Conservation (phyloP, 768 basidiomycete genomes). For the Boletus vinaceobasis region DNA sequence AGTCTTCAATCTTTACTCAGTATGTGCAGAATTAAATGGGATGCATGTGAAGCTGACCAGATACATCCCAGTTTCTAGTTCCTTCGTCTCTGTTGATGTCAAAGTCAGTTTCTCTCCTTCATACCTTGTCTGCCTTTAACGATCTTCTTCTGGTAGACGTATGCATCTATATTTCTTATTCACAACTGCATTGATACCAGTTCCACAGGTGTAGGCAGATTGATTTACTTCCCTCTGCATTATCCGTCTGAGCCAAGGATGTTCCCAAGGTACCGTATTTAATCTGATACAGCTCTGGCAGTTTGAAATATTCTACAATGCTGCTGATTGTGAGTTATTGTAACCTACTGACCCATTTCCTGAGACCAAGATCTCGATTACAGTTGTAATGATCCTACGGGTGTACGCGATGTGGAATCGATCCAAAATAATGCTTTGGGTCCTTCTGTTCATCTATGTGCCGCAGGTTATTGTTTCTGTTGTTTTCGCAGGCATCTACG, state of each 20-base stretch:
- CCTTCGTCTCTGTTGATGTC: no score
- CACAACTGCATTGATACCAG: no score
- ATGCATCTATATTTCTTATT: no score
- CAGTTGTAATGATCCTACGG: not conserved
- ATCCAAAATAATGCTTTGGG: no score
- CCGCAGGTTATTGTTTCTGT: not conserved
- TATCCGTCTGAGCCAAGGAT: not conserved
- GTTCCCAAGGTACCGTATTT: not conserved
- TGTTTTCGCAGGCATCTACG: not conserved
- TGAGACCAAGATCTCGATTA: not conserved
- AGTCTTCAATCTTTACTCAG: no score
- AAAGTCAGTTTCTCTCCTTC: no score
- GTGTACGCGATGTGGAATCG: not conserved
- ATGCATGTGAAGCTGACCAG: no score
- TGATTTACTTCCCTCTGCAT: not conserved
- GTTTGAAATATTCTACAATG: not conserved
- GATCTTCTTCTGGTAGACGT: no score
- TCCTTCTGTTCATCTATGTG: no score
- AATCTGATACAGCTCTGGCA: not conserved
- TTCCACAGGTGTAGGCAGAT: not conserved
- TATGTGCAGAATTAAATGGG: no score
- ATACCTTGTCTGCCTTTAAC: no score
- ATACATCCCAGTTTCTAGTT: no score
- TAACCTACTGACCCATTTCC: not conserved
- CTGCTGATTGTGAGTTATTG: not conserved